Conservation (phyloP, 306 rosid species). For the Cicer cuneatum region DNA sequence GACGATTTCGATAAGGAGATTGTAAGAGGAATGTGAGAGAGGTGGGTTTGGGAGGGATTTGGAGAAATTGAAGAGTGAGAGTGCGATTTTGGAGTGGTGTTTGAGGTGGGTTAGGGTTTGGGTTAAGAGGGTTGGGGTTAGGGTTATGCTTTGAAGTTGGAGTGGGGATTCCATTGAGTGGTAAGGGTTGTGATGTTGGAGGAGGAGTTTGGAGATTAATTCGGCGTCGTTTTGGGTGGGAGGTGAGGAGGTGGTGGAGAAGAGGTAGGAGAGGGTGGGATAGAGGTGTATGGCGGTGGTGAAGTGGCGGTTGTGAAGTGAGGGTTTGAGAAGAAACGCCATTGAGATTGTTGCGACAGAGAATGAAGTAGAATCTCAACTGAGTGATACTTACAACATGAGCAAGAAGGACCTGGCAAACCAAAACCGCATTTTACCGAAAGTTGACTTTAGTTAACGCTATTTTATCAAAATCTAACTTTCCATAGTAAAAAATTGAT, state of each 20-base stretch:
- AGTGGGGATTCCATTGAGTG: constrained; percentile 77
- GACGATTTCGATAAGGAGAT: constrained; percentile 65
- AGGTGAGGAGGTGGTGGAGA: neutral
- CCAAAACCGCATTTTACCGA: no score
- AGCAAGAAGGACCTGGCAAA: no score
- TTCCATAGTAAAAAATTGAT: no score
- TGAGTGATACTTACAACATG: no score
- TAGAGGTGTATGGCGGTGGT: neutral
- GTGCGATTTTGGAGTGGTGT: constrained; percentile 76
- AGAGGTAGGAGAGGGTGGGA: neutral
- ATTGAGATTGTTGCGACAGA: neutral
- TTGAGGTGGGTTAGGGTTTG: constrained; percentile 73
- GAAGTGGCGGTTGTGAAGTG: neutral
- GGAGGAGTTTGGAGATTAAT: constrained; percentile 58
- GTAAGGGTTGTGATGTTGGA: constrained; percentile 86
- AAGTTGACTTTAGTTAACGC: no score
- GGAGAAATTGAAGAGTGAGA: constrained; percentile 72
- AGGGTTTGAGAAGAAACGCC: constrained; percentile 21
- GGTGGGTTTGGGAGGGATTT: constrained; percentile 69
- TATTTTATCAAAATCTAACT: no score
- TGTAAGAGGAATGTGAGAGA: constrained; percentile 58
- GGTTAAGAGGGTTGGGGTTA: constrained; percentile 64
- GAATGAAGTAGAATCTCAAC: no score
- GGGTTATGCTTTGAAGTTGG: constrained; percentile 77
- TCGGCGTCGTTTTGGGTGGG: constrained; percentile 64